phyloP scores from a whole-genome alignment of 139 green algal species.

The Tetraselmis striata region DNA sequence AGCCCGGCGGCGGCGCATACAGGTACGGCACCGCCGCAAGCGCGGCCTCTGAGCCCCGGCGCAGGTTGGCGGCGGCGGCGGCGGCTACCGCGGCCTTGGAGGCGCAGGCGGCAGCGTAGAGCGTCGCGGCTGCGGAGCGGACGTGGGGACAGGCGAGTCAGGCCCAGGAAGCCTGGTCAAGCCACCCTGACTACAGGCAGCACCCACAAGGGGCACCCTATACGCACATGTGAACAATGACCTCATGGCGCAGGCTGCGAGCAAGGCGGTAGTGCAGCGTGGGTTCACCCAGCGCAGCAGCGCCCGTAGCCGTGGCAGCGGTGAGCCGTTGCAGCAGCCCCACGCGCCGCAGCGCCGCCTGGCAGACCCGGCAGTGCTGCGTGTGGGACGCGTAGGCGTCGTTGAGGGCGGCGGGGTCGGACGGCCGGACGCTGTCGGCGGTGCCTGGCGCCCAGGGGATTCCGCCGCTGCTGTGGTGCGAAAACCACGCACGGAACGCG shows the following conservation, averaged over 20 bases:
- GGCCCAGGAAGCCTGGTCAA: too few species aligned
- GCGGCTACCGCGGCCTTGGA: not conserved
- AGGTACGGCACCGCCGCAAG: not conserved
- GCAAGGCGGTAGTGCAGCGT: not conserved
- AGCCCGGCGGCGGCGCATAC: not conserved
- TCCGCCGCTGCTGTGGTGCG: not conserved
- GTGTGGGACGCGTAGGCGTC: conserved; percentile 7
- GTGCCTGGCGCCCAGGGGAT: not conserved
- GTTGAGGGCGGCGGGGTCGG: not conserved
- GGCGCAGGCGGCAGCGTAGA: not conserved
- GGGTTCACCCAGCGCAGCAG: not conserved
- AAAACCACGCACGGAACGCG: conserved; percentile 24
- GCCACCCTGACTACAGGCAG: too few species aligned
- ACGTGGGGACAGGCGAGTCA: too few species aligned
- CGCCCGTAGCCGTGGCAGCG: not conserved
- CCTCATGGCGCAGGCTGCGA: too few species aligned
- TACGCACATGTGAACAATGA: too few species aligned
- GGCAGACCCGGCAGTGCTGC: conserved; percentile 6
- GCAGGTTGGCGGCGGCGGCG: not conserved
- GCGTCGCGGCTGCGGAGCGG: not conserved
- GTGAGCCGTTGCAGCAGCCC: not conserved
- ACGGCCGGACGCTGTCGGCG: not conserved
- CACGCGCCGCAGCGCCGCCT: not conserved
- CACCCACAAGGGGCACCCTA: too few species aligned
- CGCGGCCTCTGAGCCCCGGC: not conserved